Evolutionary conservation across 495 filamentous ascomycete species (phyloP).

Genomic region (Extremus antarcticus): DNA sequence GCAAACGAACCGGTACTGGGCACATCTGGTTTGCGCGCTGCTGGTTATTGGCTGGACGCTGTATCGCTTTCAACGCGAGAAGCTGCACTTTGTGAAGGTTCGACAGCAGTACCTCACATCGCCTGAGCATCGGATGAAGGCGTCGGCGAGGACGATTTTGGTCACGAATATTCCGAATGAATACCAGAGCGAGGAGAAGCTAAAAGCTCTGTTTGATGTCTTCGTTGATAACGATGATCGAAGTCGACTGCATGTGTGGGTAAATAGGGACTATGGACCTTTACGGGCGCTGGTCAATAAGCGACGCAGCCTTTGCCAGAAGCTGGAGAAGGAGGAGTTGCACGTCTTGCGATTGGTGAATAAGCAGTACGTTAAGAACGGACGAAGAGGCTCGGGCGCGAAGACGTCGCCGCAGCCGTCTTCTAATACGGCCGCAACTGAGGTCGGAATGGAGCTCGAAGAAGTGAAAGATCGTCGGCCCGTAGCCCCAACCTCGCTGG

Average conservation of each 20-base stretch:
- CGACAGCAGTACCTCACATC: slow-evolving; percentile 10
- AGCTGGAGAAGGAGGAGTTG: slow-evolving; percentile 9
- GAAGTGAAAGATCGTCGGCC: neutral
- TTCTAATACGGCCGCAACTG: neutral
- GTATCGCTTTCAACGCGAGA: slow-evolving; percentile 7
- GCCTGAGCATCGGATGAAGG: slow-evolving; percentile 7
- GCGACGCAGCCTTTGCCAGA: slow-evolving; percentile 2
- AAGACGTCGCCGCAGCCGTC: neutral
- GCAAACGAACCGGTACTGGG: slow-evolving; percentile 6
- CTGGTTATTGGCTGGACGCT: slow-evolving; percentile 7
- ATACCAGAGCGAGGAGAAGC: slow-evolving; percentile 6
- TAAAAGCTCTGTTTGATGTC: slow-evolving; percentile 6
- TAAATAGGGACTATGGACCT: slow-evolving; percentile 2
- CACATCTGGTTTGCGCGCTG: slow-evolving; percentile 4
- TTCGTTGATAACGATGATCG: slow-evolving; percentile 8
- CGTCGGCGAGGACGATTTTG: slow-evolving; percentile 4
- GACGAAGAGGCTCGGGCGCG: neutral
- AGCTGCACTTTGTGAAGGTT: slow-evolving; percentile 4
- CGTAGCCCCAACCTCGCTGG: neutral
- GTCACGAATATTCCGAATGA: slow-evolving; percentile 11
- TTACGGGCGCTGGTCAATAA: neutral
- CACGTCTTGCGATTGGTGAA: slow-evolving; percentile 4
- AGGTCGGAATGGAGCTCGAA: neutral
- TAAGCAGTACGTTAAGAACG: slow-evolving; percentile 1
- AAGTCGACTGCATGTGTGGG: slow-evolving; percentile 2